Base-by-base conservation (phyloP, 2,329 filamentous ascomycete species). In the Colletotrichum lini region DNA sequence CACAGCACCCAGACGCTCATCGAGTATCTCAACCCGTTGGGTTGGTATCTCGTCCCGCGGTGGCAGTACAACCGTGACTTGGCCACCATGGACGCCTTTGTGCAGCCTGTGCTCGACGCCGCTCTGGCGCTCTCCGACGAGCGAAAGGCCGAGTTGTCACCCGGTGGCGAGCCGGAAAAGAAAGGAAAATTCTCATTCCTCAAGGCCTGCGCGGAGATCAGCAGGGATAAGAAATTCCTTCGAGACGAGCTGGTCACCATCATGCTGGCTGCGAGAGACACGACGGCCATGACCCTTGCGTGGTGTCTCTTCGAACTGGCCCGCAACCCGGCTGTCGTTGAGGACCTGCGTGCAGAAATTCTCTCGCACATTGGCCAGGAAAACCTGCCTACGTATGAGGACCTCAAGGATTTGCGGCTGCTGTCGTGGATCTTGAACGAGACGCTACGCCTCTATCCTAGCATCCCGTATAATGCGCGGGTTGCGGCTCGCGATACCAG, bases 241-340 rank as follows among this genome's bases (percentile, higher is more conserved):
- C 90, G 93, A n/a, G 93, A 95, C 79, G 92, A 95, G 77, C 85
- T 95, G 50, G 89, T 94, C 56, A 89, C 90, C 8, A 87, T 95
- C 13, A 86, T 95, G 38, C 84, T 90, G 45, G 87, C 86, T 1
- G 86, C 85, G 0, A 82, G 87, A n/a, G 87, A 89, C 74, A 88
- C 86, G 1, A 89, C 86, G 0, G 85, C 85, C 4, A 80, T 78
- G 13, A 78, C 87, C 2, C 78, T 89, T 2, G 82, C 84, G 15
- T 88, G 84, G 83, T 76, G 83, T 30, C 84, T 87, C 64, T 80
- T 80, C 69, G 76, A 78, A 15, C 75, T 87, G 18, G 77, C 83
- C 2, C 79, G 81, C 42, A 76, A 86, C 71, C 79, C 78, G 2
- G 72, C 73, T 0, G 78, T 85, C 50, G 86, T 81, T 74, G 67